Evolutionary conservation across 495 filamentous ascomycete genomes (phyloP), one percentile per base, ranked within the genome.

Genomic region (Penicillium chermesinum): DNA sequence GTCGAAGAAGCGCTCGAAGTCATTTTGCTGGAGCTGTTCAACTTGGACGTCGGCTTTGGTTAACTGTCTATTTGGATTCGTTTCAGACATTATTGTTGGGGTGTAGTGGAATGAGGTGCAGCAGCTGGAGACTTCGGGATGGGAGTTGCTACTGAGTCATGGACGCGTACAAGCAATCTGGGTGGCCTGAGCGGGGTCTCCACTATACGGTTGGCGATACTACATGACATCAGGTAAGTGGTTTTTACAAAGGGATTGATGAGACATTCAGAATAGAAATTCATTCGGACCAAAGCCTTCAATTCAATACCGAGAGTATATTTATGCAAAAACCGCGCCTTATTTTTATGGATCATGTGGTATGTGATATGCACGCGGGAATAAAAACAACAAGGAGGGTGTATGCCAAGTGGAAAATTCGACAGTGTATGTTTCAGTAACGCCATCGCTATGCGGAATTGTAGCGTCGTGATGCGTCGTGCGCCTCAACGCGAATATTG

Each of bases 401-500:
- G 40, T 42, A 50, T 25, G 51, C 41, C 47, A 25, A 38, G 49
- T 37, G 38, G 41, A 57, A 25, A 47, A 47, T 52, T 37, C 17
- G 47, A 43, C 39, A 50, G 56, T 46, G 41, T 18, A 57, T 38
- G 43, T 38, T 19, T 38, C 25, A n/a, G 41, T 18, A 61, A 72
- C 70, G 62, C 70, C 70, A 52, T 66, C 67, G 70, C 70, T 73
- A 73, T 73, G 70, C 70, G 62, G 55, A 58, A 62, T 59, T 57
- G 54, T 65, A 53, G 49, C 82, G 73, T 56, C 67, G 70, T 49
- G 75, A 74, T 30, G 82, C 84, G 41, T 81, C 78, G 55, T 82
- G 81, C 52, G 83, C 66, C 54, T 81, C 77, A 48, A 78, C 72
- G 48, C 78, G 81, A 55, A 83, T 78, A 58, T 86, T 80, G 68